Percentiles rank a stretch among this genome's conserved stretches.
These are phyloP conservation scores for Neocucurbitaria cava DNA, from an alignment of 2,329 filamentous ascomycete genomes.

Conservation along the genomic window DNA sequence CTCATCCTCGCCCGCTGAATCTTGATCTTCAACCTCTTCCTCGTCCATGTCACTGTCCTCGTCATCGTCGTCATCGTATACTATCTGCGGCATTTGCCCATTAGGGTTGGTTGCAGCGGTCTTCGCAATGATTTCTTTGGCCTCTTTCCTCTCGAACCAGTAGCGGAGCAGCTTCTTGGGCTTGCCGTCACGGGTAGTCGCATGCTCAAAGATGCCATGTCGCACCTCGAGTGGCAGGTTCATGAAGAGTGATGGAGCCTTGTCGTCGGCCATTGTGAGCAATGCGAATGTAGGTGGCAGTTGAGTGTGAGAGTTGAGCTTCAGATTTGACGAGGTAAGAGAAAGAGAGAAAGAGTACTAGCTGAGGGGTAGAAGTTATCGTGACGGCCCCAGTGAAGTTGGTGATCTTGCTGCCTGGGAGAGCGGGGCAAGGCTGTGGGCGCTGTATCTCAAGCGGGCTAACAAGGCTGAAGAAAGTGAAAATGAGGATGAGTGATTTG, in stretches of 20 bases:
- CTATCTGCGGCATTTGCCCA: conserved; percentile 9
- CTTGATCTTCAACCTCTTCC: conserved; percentile 11
- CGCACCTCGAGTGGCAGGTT: conserved; percentile 43
- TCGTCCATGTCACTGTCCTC: conserved; percentile 12
- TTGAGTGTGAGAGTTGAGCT: not conserved
- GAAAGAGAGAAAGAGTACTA: not conserved
- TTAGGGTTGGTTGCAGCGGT: conserved; percentile 14
- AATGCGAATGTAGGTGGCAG: not conserved
- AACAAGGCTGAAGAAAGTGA: conserved; percentile 1
- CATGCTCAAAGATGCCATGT: conserved; percentile 35
- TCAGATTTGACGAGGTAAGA: not conserved
- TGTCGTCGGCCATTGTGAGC: conserved; percentile 9
- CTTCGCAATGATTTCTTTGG: conserved; percentile 23
- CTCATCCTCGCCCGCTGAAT: conserved; percentile 6
- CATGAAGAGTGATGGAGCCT: conserved; percentile 19
- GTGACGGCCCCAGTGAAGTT: conserved; percentile 1
- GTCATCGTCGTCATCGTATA: conserved; percentile 13
- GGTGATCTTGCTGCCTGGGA: conserved; percentile 24
- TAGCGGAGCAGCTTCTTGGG: conserved; percentile 37
- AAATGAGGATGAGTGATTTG: not conserved
- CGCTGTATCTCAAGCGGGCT: conserved; percentile 8
- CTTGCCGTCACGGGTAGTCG: conserved; percentile 20
- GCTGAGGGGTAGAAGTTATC: not conserved
- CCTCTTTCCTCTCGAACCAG: conserved; percentile 47
- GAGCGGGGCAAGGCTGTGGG: conserved; percentile 14